Conservation (phyloP, 352 stramenopile species). For the Lagenidium giganteum region DNA sequence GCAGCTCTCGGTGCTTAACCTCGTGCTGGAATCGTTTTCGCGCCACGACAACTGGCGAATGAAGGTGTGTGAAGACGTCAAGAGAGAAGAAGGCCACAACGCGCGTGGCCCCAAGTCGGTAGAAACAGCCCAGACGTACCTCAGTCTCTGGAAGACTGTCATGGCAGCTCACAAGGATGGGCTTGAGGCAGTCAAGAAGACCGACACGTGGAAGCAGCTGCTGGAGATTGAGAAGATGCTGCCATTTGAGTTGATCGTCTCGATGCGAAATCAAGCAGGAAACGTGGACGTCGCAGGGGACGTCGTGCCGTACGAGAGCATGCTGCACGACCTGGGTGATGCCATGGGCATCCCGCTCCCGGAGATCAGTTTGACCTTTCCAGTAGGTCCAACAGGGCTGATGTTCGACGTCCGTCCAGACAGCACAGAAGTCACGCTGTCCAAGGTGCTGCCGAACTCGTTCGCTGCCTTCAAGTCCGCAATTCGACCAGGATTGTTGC, state of each 20-base stretch:
- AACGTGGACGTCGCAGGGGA: slow-evolving; percentile 26
- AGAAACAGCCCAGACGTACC: slow-evolving; percentile 46
- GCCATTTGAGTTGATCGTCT: slow-evolving; percentile 53
- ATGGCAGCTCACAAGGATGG: slow-evolving; percentile 45
- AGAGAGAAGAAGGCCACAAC: slow-evolving; percentile 30
- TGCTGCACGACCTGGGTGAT: slow-evolving; percentile 44
- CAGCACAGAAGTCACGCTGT: slow-evolving; percentile 30
- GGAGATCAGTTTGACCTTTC: slow-evolving; percentile 60
- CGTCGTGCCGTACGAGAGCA: slow-evolving; percentile 25
- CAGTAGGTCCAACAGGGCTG: slow-evolving; percentile 42
- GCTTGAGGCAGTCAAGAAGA: slow-evolving; percentile 51
- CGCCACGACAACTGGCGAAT: slow-evolving; percentile 52
- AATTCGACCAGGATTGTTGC: slow-evolving; percentile 47
- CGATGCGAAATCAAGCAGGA: slow-evolving; percentile 52
- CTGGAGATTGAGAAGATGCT: slow-evolving; percentile 51
- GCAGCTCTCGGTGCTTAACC: slow-evolving; percentile 53
- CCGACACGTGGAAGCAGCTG: slow-evolving; percentile 34
- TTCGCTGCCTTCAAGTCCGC: slow-evolving; percentile 36
- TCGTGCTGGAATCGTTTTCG: slow-evolving; percentile 46
- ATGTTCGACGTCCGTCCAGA: slow-evolving; percentile 36
- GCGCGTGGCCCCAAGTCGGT: slow-evolving; percentile 21
- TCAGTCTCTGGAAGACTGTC: slow-evolving; percentile 54
- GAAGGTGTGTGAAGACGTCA: slow-evolving; percentile 47
- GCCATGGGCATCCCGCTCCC: slow-evolving; percentile 51
- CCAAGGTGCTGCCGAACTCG: slow-evolving; percentile 38